Base-by-base conservation (phyloP, 192 early-diverging fungal genomes). In the Irineochytrium annulatum region DNA sequence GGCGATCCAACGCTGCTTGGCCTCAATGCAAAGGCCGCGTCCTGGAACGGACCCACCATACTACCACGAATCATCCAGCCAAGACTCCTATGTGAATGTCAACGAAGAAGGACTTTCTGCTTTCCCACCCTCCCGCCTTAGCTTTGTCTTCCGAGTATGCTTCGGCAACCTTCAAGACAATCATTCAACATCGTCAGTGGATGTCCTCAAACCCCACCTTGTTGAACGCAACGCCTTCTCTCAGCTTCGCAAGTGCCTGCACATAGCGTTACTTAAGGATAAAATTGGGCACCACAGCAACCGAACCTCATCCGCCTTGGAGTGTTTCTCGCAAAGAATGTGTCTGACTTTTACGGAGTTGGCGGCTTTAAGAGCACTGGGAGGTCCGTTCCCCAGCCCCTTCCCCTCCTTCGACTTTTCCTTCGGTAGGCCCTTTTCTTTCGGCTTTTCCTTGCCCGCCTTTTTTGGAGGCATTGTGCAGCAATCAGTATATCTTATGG, bases 291-390 rank as follows among this genome's bases (percentile, higher is more conserved):
- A n/a, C n/a, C n/a, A n/a, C n/a, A n/a, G n/a, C n/a, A n/a, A n/a
- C n/a, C n/a, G n/a, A n/a, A n/a, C n/a, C n/a, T n/a, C n/a, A n/a
- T n/a, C n/a, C n/a, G 34, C 54, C 69, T 82, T 89, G 26, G 77
- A 68, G 27, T 90, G 86, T 55, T 91, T 93, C 58, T 90, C 90
- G 72, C 91, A 93, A 3, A 93, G 76, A 57, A 91, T 91, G 70
- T 93, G 88, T 27, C 89, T 77, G 22, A 89, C 84, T 67, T 74
- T 49, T 14, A 49, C 24, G 46, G 46, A 62, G 24, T 49, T 49
- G 11, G 46, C 46, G 24, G 46, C 11, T 24, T 49, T 49, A 14
- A 49, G 24, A 49, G 46, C 46, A n/a, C n/a, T n/a, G n/a, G n/a
- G n/a, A n/a, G n/a, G n/a, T n/a, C n/a, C n/a, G n/a, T n/a, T n/a